A percentile compares a stretch with the other conserved stretches of the same genome.
These are phyloP conservation scores for Diutina mesorugosa DNA, from an alignment of 1,139 yeast species.

Conservation along the genomic window DNA sequence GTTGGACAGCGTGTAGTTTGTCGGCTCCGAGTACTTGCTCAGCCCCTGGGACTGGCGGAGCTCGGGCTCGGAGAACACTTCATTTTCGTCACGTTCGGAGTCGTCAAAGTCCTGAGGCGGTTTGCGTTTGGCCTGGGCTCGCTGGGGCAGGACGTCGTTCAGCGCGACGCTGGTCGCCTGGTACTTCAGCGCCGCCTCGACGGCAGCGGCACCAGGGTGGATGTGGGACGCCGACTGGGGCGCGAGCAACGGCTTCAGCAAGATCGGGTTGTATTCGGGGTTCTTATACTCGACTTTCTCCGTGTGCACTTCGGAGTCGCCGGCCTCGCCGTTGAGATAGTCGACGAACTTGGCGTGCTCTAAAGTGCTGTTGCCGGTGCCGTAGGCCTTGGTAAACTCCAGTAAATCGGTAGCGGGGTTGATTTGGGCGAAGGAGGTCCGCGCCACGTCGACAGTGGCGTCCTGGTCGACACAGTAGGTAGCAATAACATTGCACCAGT, in stretches of 20 bases:
- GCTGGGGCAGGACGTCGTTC: neutral
- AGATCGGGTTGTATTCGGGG: slow-evolving; percentile 22
- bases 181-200: neutral
- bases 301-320: slow-evolving; percentile 13
- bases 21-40: slow-evolving; percentile 37
- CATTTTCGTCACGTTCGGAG: slow-evolving; percentile 16
- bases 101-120: slow-evolving; percentile 5
- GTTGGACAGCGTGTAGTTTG: slow-evolving; percentile 20
- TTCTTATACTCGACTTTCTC: slow-evolving; percentile 12
- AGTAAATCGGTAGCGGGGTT: slow-evolving; percentile 50
- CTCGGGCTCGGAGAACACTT: slow-evolving; percentile 14
- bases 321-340: slow-evolving; percentile 20
- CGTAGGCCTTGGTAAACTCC: slow-evolving; percentile 39
- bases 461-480: slow-evolving; percentile 72
- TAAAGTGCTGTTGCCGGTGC: slow-evolving; percentile 55
- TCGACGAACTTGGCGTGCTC: slow-evolving; percentile 39
- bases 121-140: neutral
- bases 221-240: neutral
- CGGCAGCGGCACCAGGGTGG: neutral
- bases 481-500: slow-evolving; percentile 66
- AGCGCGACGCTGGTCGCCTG: neutral
- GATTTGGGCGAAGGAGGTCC: slow-evolving; percentile 57
- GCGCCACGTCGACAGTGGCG: slow-evolving; percentile 57
- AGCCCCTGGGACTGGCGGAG: slow-evolving; percentile 18
- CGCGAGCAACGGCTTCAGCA: slow-evolving; percentile 20